Evolutionary conservation across 2,329 filamentous ascomycete species (phyloP).

Genomic region (Colletotrichum destructivum): DNA sequence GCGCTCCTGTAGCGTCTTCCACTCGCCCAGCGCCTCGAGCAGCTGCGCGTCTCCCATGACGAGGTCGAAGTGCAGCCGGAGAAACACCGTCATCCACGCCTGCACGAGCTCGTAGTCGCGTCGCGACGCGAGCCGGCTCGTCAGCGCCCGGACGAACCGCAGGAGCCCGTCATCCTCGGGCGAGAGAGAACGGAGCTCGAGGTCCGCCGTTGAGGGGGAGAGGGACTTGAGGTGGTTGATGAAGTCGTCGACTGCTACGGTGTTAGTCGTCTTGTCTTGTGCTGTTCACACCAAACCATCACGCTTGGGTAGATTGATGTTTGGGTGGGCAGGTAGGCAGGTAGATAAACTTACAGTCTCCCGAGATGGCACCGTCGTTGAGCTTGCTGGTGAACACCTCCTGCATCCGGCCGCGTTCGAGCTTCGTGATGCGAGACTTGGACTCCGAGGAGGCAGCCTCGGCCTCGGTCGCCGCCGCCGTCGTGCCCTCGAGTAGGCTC

Average conservation of each 20-base stretch:
- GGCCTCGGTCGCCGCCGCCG: conserved; percentile 49
- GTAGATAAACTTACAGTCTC: conserved; percentile 70
- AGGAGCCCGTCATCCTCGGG: conserved; percentile 78
- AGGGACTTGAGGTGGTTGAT: conserved; percentile 85
- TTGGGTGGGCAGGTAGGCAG: background rate
- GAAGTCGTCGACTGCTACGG: conserved; percentile 71
- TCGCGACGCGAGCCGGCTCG: conserved; percentile 75
- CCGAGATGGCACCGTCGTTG: conserved; percentile 65
- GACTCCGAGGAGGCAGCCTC: conserved; percentile 52
- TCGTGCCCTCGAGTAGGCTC: conserved; percentile 41
- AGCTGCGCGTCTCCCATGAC: conserved; percentile 68
- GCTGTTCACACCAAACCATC: background rate
- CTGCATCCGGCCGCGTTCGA: conserved; percentile 72
- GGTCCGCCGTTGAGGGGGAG: conserved; percentile 86
- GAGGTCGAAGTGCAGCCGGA: conserved; percentile 80
- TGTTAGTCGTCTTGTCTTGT: conserved; percentile 45
- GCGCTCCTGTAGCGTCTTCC: conserved; percentile 80
- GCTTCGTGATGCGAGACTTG: conserved; percentile 78
- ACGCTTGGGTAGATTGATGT: background rate
- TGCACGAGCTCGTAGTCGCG: conserved; percentile 95
- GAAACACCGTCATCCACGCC: conserved; percentile 97
- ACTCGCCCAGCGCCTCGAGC: conserved; percentile 73
- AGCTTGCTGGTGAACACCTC: conserved; percentile 73
- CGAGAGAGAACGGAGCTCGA: conserved; percentile 88
- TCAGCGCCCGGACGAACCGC: conserved; percentile 86